Conservation (phyloP, 768 basidiomycete species). For the Lactifluus volemus region DNA sequence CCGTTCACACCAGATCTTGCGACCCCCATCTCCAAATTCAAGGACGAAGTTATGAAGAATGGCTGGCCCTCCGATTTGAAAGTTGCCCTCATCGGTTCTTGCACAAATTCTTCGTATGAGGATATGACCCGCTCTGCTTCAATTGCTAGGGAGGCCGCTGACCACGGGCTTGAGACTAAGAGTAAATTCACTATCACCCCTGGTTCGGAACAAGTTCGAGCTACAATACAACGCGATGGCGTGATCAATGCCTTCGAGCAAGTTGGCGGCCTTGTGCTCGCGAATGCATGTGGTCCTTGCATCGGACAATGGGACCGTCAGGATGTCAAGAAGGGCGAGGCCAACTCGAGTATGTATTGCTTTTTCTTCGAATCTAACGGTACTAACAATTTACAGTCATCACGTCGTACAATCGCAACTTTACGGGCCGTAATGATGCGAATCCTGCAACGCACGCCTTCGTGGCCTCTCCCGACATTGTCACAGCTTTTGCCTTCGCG, state of each 20-base stretch:
- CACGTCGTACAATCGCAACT: conserved; percentile 99
- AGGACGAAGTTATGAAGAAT: conserved; percentile 85
- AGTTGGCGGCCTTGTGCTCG: conserved; percentile 88
- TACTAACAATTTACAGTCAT: conserved; percentile 50
- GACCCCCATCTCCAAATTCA: conserved; percentile 95
- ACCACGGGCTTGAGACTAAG: conserved; percentile 81
- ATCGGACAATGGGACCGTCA: conserved; percentile 99
- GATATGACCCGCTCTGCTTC: conserved; percentile 98
- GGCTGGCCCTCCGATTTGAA: conserved; percentile 95
- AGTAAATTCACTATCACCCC: conserved; percentile 98
- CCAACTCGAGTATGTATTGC: conserved; percentile 76
- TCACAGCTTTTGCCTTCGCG: conserved; percentile 94
- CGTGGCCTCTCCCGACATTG: conserved; percentile 88
- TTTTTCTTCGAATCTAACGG: neutral
- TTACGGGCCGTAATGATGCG: conserved; percentile 98
- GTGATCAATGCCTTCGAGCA: conserved; percentile 81
- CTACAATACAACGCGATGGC: conserved; percentile 95
- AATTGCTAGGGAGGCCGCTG: conserved; percentile 81
- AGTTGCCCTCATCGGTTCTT: conserved; percentile 96
- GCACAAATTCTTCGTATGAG: conserved; percentile 99
- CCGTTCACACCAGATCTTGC: conserved; percentile 99
- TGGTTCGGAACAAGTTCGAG: conserved; percentile 96
- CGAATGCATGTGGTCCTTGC: conserved; percentile 98
- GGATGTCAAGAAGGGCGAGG: conserved; percentile 94
- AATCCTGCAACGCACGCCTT: conserved; percentile 99